phyloP scores from a whole-genome alignment of 148 eudicot species.

The Persicaria tinctoria region DNA sequence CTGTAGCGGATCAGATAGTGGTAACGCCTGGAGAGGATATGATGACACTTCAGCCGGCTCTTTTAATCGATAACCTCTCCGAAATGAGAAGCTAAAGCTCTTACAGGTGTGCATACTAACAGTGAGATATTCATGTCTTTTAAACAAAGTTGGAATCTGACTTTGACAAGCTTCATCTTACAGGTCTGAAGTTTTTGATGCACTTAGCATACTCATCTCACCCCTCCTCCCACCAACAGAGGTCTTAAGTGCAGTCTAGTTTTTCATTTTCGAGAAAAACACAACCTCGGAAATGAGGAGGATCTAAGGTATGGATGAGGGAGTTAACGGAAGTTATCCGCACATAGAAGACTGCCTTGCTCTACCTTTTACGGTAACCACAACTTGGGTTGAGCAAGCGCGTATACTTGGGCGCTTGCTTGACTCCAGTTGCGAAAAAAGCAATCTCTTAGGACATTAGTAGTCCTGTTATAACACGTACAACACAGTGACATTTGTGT shows the following conservation, averaged over 20 bases:
- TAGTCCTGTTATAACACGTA: slow-evolving; percentile 6
- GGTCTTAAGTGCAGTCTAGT: not conserved
- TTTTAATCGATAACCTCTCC: slow-evolving; percentile 45
- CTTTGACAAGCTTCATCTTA: not conserved
- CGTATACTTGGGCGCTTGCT: not conserved
- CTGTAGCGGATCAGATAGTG: slow-evolving; percentile 82
- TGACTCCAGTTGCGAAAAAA: slow-evolving; percentile 1
- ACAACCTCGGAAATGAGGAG: slow-evolving; percentile 55
- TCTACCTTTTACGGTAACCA: too few species aligned
- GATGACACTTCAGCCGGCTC: slow-evolving; percentile 81
- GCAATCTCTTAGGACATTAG: not conserved
- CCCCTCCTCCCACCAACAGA: too few species aligned
- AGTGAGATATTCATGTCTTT: not conserved
- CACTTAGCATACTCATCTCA: not conserved
- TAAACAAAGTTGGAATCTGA: not conserved
- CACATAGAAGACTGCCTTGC: too few species aligned
- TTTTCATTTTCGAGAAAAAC: not conserved
- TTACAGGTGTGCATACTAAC: slow-evolving; percentile 18
- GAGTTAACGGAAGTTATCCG: too few species aligned
- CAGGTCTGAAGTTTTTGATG: not conserved
- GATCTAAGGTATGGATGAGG: slow-evolving; percentile 27
- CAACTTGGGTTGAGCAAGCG: slow-evolving; percentile 38
- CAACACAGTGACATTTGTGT: not conserved
- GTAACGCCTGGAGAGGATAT: slow-evolving; percentile 83
- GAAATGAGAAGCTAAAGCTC: not conserved